Evolutionary conservation across 129 eudicot species (phyloP).

Genomic region (Saussurea involucrata): DNA sequence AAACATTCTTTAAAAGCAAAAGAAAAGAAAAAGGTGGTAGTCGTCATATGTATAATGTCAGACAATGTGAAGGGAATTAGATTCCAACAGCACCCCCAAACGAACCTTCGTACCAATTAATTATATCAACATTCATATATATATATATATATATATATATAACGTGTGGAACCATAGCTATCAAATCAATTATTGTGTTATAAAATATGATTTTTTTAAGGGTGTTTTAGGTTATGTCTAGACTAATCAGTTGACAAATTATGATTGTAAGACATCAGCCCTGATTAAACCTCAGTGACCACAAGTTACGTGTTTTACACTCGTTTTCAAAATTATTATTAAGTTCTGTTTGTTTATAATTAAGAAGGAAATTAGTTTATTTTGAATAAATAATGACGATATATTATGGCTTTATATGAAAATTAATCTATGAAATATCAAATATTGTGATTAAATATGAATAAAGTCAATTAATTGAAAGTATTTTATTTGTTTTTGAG

Average conservation of each 20-base stretch:
- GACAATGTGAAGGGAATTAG: neutral
- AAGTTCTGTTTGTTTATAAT: neutral
- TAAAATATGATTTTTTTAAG: neutral
- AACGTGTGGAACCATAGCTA: neutral
- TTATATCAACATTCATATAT: too few relatives aligned
- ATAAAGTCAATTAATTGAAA: too few relatives aligned
- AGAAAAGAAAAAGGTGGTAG: neutral
- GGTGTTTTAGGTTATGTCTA: too few relatives aligned
- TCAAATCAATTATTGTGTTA: neutral
- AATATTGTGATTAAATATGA: too few relatives aligned
- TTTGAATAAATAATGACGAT: too few relatives aligned
- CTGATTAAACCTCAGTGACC: too few relatives aligned
- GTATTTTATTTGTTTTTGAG: too few relatives aligned
- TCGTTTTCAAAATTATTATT: neutral
- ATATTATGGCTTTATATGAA: too few relatives aligned
- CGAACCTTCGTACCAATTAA: neutral
- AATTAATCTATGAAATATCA: too few relatives aligned
- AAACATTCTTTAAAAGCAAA: neutral
- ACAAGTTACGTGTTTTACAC: too few relatives aligned
- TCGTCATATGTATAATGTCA: neutral
- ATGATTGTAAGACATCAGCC: too few relatives aligned
- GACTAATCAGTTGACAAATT: too few relatives aligned
- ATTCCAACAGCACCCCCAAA: neutral
- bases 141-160: neutral
- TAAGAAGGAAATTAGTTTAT: neutral